Conservation (phyloP, 225 moss, liverwort and hornwort species). For the Takakia lepidozioides region DNA sequence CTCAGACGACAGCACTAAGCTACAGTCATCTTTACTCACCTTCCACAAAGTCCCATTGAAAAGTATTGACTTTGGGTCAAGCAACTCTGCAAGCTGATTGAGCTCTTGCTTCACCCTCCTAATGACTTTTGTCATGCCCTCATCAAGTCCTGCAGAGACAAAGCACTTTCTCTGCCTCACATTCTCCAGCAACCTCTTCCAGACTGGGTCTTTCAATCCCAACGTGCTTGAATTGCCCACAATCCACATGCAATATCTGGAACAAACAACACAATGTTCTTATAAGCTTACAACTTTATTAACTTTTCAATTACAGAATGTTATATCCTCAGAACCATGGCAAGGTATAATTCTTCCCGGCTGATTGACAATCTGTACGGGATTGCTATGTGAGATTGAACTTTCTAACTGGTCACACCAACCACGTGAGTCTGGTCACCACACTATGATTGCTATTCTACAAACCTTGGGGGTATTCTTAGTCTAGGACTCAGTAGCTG, state of each 20-base stretch:
- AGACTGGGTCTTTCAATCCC: slow-evolving; percentile 17
- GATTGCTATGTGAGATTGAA: too few relatives aligned
- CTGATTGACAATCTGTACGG: too few relatives aligned
- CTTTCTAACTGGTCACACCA: too few relatives aligned
- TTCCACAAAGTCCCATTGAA: slow-evolving; percentile 41
- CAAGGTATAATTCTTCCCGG: too few relatives aligned
- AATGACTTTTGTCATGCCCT: slow-evolving; percentile 21
- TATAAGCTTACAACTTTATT: too few relatives aligned
- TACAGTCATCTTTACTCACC: slow-evolving; percentile 7
- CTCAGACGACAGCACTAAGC: neutral
- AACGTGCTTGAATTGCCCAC: slow-evolving; percentile 31
- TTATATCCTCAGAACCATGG: too few relatives aligned
- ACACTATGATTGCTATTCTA: too few relatives aligned
- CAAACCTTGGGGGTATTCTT: too few relatives aligned
- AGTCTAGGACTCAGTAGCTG: too few relatives aligned
- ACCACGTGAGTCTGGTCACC: too few relatives aligned
- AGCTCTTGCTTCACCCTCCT: slow-evolving; percentile 27
- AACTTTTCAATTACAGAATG: too few relatives aligned
- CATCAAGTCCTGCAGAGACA: slow-evolving; percentile 16
- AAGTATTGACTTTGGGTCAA: slow-evolving; percentile 27
- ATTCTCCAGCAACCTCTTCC: slow-evolving; percentile 29
- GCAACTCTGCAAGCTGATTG: slow-evolving; percentile 25
- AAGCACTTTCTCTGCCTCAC: slow-evolving; percentile 24
- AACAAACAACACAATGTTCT: too few relatives aligned
- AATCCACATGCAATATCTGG: slow-evolving; percentile 51